Conservation (phyloP, 2,329 filamentous ascomycete genomes). For the Neofusicoccum kwambonambiense region DNA sequence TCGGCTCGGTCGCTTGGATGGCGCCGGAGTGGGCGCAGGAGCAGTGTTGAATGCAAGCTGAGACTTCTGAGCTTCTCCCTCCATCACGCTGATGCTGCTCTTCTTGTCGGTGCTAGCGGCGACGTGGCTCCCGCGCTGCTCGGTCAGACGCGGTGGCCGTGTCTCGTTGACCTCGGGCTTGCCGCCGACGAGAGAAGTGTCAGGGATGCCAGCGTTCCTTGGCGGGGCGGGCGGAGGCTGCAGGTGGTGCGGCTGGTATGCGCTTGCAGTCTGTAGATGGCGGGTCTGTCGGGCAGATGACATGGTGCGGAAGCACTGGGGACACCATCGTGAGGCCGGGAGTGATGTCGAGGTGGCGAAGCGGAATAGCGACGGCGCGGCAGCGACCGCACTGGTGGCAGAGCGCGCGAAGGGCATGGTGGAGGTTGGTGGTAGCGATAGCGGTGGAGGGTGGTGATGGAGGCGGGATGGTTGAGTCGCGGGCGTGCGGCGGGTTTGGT, state of each 20-base stretch:
- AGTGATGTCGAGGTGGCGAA: slow-evolving; percentile 25
- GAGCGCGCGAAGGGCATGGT: slow-evolving; percentile 10
- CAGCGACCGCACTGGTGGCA: slow-evolving; percentile 1
- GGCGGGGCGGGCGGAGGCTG: slow-evolving; percentile 56
- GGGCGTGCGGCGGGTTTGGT: slow-evolving; percentile 5
- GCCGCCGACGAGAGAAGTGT: slow-evolving; percentile 60
- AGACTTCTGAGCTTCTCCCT: slow-evolving; percentile 67
- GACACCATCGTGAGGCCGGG: slow-evolving; percentile 34
- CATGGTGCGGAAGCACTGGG: slow-evolving; percentile 48
- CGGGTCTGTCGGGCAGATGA: slow-evolving; percentile 40
- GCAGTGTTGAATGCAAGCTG: slow-evolving; percentile 42
- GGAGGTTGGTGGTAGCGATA: background rate
- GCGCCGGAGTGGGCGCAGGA: background rate
- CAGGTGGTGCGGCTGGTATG: slow-evolving; percentile 62
- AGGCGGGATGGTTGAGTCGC: background rate
- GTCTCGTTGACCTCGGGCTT: slow-evolving; percentile 49
- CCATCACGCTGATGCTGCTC: slow-evolving; percentile 51
- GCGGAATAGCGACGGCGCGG: slow-evolving; percentile 8
- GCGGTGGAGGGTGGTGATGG: background rate
- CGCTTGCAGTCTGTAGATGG: slow-evolving; percentile 62
- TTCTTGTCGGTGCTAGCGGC: background rate
- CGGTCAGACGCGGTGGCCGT: slow-evolving; percentile 44
- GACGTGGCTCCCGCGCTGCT: slow-evolving; percentile 25
- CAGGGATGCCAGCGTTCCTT: slow-evolving; percentile 57
- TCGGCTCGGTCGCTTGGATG: slow-evolving; percentile 55